Evolutionary conservation across 2,329 filamentous ascomycete genomes (phyloP).

Genomic region (Epichloe sibirici): DNA sequence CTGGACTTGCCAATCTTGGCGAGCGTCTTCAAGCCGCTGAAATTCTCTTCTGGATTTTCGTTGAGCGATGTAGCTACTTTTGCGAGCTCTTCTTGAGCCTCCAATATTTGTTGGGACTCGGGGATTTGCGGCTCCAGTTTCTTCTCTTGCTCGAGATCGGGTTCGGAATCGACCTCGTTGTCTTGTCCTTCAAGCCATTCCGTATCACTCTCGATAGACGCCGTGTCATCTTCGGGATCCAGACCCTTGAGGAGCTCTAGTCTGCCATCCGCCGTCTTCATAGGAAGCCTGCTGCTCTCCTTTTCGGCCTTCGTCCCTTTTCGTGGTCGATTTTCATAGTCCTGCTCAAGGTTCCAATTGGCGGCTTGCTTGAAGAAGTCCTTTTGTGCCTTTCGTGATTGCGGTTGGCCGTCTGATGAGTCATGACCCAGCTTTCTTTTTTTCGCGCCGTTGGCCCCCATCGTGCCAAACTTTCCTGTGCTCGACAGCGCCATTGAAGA

Average conservation of each 20-base stretch:
- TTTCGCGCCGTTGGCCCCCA: conserved; percentile 40
- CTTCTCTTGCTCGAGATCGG: conserved; percentile 27
- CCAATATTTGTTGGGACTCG: conserved; percentile 64
- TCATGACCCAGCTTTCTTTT: conserved; percentile 46
- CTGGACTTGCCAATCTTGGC: conserved; percentile 59
- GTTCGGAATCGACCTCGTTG: conserved; percentile 37
- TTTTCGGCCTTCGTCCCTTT: conserved; percentile 65
- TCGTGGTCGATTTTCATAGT: conserved; percentile 70
- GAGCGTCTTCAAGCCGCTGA: conserved; percentile 64
- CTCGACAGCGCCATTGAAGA: neutral
- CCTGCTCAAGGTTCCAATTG: conserved; percentile 83
- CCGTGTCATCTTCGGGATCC: conserved; percentile 48
- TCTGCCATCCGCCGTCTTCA: conserved; percentile 71
- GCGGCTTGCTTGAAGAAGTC: conserved; percentile 63
- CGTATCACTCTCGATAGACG: conserved; percentile 44
- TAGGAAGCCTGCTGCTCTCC: conserved; percentile 66
- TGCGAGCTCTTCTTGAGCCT: conserved; percentile 87
- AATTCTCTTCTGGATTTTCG: conserved; percentile 86
- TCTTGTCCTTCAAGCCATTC: conserved; percentile 52
- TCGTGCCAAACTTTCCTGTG: conserved; percentile 12
- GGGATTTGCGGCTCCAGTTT: conserved; percentile 53
- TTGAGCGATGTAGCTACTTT: conserved; percentile 70
- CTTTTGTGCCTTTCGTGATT: conserved; percentile 35
- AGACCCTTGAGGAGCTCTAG: conserved; percentile 47
- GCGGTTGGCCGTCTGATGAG: conserved; percentile 32